Evolutionary conservation across 177 flowering plant species (phyloP).

Genomic region (Telopea speciosissima): DNA sequence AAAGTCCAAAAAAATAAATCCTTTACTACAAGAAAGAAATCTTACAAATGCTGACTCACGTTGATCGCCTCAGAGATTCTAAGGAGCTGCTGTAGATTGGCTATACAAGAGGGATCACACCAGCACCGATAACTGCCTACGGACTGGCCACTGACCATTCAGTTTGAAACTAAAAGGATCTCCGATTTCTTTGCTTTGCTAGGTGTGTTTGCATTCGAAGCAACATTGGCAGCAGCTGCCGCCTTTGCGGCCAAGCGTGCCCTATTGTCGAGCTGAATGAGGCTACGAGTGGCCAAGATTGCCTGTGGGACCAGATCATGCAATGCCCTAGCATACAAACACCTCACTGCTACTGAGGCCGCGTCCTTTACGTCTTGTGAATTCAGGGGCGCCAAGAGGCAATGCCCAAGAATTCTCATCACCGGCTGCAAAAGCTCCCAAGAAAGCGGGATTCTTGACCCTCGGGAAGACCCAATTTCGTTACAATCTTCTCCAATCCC

Average conservation of each 20-base stretch:
- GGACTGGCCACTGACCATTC: slow-evolving; percentile 14
- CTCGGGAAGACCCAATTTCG: slow-evolving; percentile 21
- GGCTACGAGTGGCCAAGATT: slow-evolving; percentile 76
- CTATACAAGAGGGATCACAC: slow-evolving; percentile 10
- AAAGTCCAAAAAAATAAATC: not conserved
- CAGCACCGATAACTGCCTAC: not conserved
- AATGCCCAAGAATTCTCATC: slow-evolving; percentile 79
- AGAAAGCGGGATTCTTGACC: slow-evolving; percentile 74
- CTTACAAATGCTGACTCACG: slow-evolving; percentile 9
- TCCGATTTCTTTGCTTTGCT: slow-evolving; percentile 84
- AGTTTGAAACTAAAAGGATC: slow-evolving; percentile 75
- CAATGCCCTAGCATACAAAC: slow-evolving; percentile 79
- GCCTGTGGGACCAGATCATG: slow-evolving; percentile 89
- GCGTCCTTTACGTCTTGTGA: slow-evolving; percentile 67
- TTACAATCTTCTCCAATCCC: slow-evolving; percentile 20
- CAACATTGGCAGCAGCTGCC: slow-evolving; percentile 32
- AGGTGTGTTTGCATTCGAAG: slow-evolving; percentile 73
- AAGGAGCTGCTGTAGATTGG: slow-evolving; percentile 8
- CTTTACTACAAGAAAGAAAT: not conserved
- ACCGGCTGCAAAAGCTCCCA: slow-evolving; percentile 90
- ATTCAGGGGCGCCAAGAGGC: slow-evolving; percentile 76
- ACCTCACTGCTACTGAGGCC: slow-evolving; percentile 63
- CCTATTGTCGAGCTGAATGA: slow-evolving; percentile 76
- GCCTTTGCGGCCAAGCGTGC: slow-evolving; percentile 42
- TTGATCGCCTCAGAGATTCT: not conserved